Base-by-base conservation (phyloP, 176 grass and related monocot species). In the Eragrostis nindensis region DNA sequence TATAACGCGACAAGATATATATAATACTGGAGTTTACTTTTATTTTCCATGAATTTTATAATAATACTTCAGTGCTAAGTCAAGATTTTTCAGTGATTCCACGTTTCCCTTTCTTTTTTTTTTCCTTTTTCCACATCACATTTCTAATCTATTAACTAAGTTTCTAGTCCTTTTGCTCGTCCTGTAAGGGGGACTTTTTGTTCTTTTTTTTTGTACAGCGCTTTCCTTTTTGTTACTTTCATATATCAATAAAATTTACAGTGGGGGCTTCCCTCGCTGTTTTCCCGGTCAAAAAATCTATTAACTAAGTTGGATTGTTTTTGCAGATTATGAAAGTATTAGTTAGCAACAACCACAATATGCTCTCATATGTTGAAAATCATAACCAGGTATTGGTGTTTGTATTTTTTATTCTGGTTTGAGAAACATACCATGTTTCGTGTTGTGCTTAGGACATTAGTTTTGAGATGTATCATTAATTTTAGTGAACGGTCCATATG, bases 301-400 rank as follows among this genome's bases (percentile, higher is more conserved):
- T 46, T 57, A 42, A 38, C 17, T 62, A 47, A 40, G 65, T 72
- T 71, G 25, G 29, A 71, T 73, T 45, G 29, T 81, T 64, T 65
- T 75, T 90, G 84, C 85, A 97, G 95, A 94, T 98, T 91, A 88
- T 89, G 77, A 87, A 78, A 81, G 90, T 93, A 68, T 81, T 98
- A 70, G 73, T 86, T 42, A 89, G 71, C 81, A 93, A 80, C 55
- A 83, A 86, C 53, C 10, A 75, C 62, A 91, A 92, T 75, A 98
- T 94, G 89, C 87, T 98, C 74, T 87, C 90, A 19, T 94, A 89
- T 71, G 87, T 86, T 55, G 95, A 98, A 89, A 98, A 94, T 85
- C 90, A 98, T 87, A 88, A 86, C 74, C 92, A 98, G 95, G 94
- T 97, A 85, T 24, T 55, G 3, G 24, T 41, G 44, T 49, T 57